Evolutionary conservation across 352 stramenopile genomes (phyloP), one percentile per base, ranked within the genome.

Genomic region (Phytophthora citrophthora): DNA sequence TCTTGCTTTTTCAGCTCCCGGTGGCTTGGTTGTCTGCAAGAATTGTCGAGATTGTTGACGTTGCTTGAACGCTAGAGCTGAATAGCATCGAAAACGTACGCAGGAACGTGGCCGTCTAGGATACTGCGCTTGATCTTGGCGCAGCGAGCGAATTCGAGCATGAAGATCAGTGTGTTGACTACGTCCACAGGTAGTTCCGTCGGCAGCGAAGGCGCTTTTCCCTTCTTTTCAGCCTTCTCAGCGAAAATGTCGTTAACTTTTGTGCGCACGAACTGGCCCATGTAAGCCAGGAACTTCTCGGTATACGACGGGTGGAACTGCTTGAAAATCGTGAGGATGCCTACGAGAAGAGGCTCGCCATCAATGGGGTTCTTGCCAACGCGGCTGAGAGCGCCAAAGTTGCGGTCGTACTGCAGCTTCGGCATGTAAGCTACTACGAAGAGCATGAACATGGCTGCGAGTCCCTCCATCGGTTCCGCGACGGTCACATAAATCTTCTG

Each of bases 251-350:
- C 88, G 49, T 93, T 94, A 31, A 94, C 83, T 62, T 91, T 96
- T 10, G 93, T 85, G 27, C 92, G 89, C 43, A 98, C 89, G 63
- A 93, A 98, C 74, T 98, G 95, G 6, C 93, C 91, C 58, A 98
- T 64, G 57, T 97, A 98, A 18, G 88, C 81, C 13, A 98, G 75
- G 53, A 98, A 96, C 51, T 94, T 92, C 54, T 96, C 83, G n/a
- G 89, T 94, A 75, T 97, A 98, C 23, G 90, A 96, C 52, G 92
- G 90, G 70, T 98, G 94, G 70, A 98, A 98, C 73, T 98, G 95
- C 72, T 97, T 97, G 53, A 98, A 86, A 34, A 98, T 83, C 5
- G 94, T 98, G 16, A 93, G 68, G 38, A 98, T 93, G 9, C 95
- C 95, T 20, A 96, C 74, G 27, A 98, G 77, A 50, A 98, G 63